phyloP scores from a whole-genome alignment of 83 land plant genomes.

The Larix sibirica region DNA sequence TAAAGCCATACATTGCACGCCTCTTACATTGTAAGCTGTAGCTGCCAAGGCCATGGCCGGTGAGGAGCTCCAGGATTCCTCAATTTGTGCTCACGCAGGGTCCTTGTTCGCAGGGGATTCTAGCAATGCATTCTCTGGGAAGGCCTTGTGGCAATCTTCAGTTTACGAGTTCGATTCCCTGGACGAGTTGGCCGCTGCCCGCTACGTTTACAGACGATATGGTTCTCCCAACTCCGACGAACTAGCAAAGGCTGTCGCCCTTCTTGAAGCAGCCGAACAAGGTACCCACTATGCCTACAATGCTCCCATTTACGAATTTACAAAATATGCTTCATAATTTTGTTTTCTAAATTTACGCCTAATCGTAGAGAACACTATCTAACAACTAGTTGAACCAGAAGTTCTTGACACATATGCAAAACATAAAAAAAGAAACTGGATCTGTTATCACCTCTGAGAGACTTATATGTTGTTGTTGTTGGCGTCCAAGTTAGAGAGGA shows the following conservation, averaged over 20 bases:
- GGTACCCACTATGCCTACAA: conserved; percentile 2
- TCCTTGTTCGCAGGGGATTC: not conserved
- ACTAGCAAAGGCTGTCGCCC: conserved; percentile 24
- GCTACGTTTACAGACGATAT: conserved; percentile 21
- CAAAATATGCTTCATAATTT: too few species aligned
- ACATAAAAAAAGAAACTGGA: too few species aligned
- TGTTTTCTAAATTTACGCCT: too few species aligned
- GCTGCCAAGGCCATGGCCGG: not conserved
- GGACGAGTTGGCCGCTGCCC: conserved; percentile 5
- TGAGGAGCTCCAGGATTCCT: not conserved
- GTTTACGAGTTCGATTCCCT: conserved; percentile 26
- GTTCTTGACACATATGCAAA: too few species aligned
- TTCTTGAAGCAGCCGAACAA: conserved; percentile 28
- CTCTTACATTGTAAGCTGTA: too few species aligned
- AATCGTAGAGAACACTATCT: too few species aligned
- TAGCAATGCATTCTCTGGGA: conserved; percentile 3
- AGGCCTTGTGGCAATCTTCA: conserved; percentile 25
- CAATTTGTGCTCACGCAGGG: not conserved
- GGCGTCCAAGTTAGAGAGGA: too few species aligned
- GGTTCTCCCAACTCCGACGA: conserved; percentile 29
- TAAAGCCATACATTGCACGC: too few species aligned
- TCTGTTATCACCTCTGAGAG: too few species aligned
- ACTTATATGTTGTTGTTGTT: too few species aligned
- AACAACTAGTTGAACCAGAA: too few species aligned
- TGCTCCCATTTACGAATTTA: not conserved